These are phyloP conservation scores for Hypoxylon trugodes DNA, from an alignment of 495 filamentous ascomycete species.

Conservation along the genomic window DNA sequence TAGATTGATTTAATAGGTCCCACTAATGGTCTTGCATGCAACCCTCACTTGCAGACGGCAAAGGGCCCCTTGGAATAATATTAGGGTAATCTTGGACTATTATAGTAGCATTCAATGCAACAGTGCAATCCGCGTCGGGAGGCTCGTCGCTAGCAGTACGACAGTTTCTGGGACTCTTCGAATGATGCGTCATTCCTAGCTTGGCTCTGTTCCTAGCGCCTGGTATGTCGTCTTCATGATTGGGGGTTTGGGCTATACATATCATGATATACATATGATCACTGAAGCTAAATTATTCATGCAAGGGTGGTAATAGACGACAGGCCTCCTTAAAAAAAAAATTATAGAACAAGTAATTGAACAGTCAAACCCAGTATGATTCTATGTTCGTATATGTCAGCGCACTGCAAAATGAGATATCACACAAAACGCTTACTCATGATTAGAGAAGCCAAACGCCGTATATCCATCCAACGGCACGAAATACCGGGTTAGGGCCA, in stretches of 20 bases:
- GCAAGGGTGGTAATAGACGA: not conserved
- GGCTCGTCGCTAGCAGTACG: not conserved
- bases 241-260: not conserved
- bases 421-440: slow-evolving; percentile 2
- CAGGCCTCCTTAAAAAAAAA: not conserved
- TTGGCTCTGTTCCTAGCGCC: not conserved
- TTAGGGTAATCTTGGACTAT: slow-evolving; percentile 1
- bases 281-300: not conserved
- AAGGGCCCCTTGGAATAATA: not conserved
- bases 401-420: not conserved
- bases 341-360: slow-evolving; percentile 16
- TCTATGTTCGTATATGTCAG: not conserved
- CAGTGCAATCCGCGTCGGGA: not conserved
- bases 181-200: not conserved
- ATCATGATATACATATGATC: too few species aligned
- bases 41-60: not conserved
- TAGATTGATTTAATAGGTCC: not conserved
- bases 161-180: not conserved
- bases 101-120: not conserved
- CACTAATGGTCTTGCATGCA: not conserved
- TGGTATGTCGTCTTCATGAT: not conserved
- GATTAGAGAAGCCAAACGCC: not conserved
- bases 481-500: not conserved
- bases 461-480: not conserved
- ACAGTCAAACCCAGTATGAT: not conserved